Conservation (phyloP, 2,329 filamentous ascomycete genomes). For the Cyanodermella asteris region DNA sequence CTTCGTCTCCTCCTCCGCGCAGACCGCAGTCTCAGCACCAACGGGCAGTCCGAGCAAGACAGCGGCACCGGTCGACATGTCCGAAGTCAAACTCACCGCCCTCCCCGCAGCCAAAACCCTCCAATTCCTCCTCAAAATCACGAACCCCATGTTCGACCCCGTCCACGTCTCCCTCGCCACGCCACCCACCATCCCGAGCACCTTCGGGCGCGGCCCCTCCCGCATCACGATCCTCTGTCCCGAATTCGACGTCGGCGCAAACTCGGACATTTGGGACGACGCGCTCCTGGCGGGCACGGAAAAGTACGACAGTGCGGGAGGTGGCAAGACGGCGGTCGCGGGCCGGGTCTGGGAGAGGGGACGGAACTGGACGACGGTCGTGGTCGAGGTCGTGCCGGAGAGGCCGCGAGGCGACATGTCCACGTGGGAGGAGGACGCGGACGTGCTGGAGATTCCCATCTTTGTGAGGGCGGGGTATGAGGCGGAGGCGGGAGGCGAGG, state of each 20-base stretch:
- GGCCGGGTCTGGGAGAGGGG: conserved; percentile 94
- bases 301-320: conserved; percentile 12
- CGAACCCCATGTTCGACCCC: conserved; percentile 82
- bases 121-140: conserved; percentile 75
- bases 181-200: conserved; percentile 52
- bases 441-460: conserved; percentile 71
- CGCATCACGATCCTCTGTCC: conserved; percentile 85
- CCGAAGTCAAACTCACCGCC: too few relatives aligned
- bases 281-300: conserved; percentile 40
- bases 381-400: conserved; percentile 54
- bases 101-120: conserved; percentile 29
- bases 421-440: conserved; percentile 36
- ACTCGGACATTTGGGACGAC: conserved; percentile 87
- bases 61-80: conserved; percentile 14
- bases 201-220: conserved; percentile 52
- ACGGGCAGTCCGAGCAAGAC: too few relatives aligned
- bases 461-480: conserved; percentile 89
- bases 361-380: conserved; percentile 84
- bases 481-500: conserved; percentile 25
- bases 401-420: conserved; percentile 8
- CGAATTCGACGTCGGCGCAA: conserved; percentile 81
- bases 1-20: conserved; percentile 10
- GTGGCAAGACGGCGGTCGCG: conserved; percentile 45
- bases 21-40: conserved; percentile 9
- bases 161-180: conserved; percentile 77